Percentiles rank a stretch among this genome's conserved stretches.
These are phyloP conservation scores for Drosera spatulata DNA, from an alignment of 179 eudicot genomes.

Conservation along the genomic window DNA sequence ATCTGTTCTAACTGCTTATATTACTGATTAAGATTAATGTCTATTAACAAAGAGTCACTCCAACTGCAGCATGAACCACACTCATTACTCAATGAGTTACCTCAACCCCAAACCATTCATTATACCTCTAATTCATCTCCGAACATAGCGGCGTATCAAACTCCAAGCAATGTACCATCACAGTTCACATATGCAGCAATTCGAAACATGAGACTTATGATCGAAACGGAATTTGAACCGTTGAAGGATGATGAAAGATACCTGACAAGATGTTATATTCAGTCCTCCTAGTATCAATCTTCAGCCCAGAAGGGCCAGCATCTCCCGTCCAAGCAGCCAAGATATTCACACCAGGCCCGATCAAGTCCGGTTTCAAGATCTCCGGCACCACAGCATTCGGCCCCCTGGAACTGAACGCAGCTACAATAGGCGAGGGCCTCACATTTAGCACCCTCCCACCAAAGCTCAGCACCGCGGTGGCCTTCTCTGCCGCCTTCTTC, in stretches of 20 bases:
- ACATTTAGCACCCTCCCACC: slow-evolving; percentile 74
- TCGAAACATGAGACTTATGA: background rate
- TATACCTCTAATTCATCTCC: no score
- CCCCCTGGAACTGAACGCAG: slow-evolving; percentile 89
- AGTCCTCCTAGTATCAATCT: slow-evolving; percentile 51
- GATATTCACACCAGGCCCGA: slow-evolving; percentile 91
- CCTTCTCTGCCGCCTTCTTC: slow-evolving; percentile 11
- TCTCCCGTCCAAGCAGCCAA: slow-evolving; percentile 88
- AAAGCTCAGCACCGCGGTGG: slow-evolving; percentile 61
- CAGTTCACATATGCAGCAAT: background rate
- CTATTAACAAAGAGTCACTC: no score
- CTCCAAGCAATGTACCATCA: no score
- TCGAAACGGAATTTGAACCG: slow-evolving; percentile 1
- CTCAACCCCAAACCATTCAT: no score
- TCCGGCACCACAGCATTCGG: slow-evolving; percentile 71
- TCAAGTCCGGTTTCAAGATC: slow-evolving; percentile 89
- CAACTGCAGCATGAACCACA: no score
- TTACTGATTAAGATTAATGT: no score
- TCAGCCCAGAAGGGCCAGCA: slow-evolving; percentile 74
- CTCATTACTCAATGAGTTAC: no score
- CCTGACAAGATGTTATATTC: slow-evolving; percentile 87
- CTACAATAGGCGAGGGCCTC: slow-evolving; percentile 88
- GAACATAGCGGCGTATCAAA: no score
- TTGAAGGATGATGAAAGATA: slow-evolving; percentile 8
- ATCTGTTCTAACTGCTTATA: no score